Evolutionary conservation across 257 asterid species (phyloP), one percentile per base, ranked within the genome.

Genomic region (Solanum gracilifrons): DNA sequence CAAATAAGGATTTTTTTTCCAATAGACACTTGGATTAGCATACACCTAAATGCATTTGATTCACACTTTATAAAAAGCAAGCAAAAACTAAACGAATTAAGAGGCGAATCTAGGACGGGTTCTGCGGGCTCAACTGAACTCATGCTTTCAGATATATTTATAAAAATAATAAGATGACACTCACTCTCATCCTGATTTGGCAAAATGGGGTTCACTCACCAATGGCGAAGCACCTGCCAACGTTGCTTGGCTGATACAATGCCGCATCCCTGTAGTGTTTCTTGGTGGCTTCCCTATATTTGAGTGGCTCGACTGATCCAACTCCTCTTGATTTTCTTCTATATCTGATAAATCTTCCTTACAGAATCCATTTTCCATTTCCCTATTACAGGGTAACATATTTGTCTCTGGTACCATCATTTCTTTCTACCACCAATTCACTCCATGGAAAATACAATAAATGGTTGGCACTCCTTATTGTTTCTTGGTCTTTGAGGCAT

Each of bases 191-290:
- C 32, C 32, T 23, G 18, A 11, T 36, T 75, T 75, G 83, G 20
- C 55, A 75, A 75, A 75, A 75, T 31, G n/a, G 58, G 55, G 21
- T 75, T 51, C 27, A 88, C 96, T 91, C 62, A 93, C 98, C 97
- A 90, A 73, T 37, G 89, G 68, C 86, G 85, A 88, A 87, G 93
- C 90, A 87, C 92, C 94, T 16, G 90, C 92, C 93, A 96, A 89
- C 72, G 94, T 89, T 68, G 94, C 94, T 25, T 95, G 99, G 92
- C 99, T 95, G 87, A 90, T 92, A 90, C 96, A 95, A 91, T 95
- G 98, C n/a, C 99, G 91, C 96, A 96, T 92, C 90, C 90, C 86
- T 5, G 97, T 92, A 21, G 85, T 80, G 51, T 85, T 89, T 84
- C 91, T 92, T 11, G 94, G 96, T 15, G 99, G 98, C 46, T 95